Conservation (phyloP, 2,329 filamentous ascomycete species). For the Verticillium dahliae region DNA sequence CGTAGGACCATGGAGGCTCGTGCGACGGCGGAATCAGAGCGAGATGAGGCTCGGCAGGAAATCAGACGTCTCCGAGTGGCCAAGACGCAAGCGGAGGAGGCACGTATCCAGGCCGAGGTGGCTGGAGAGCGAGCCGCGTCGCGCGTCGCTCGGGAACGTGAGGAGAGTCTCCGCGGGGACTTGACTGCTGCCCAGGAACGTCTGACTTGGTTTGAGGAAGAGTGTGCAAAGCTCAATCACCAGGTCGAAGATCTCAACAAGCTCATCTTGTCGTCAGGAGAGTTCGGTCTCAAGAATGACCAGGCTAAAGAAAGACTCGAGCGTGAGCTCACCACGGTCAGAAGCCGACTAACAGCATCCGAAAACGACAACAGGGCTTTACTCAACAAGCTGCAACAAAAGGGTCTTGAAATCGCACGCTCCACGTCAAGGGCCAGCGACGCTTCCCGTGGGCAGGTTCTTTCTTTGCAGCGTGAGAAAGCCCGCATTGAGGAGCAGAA, state of each 20-base stretch:
- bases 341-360: constrained; percentile 80
- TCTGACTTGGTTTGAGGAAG: constrained; percentile 71
- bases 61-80: constrained; percentile 76
- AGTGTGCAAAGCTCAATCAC: constrained; percentile 67
- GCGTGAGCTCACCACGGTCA: constrained; percentile 83
- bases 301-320: constrained; percentile 92
- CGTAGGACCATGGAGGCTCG: constrained; percentile 79
- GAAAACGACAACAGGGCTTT: constrained; percentile 94
- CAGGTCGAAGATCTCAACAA: constrained; percentile 83
- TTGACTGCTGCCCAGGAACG: constrained; percentile 73
- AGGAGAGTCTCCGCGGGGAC: constrained; percentile 70
- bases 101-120: constrained; percentile 74
- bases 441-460: constrained; percentile 69
- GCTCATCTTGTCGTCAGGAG: constrained; percentile 80
- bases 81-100: constrained; percentile 79
- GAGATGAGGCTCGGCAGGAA: constrained; percentile 82
- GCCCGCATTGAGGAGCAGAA: constrained; percentile 75
- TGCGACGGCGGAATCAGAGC: constrained; percentile 73
- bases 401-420: constrained; percentile 90
- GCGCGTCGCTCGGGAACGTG: constrained; percentile 71
- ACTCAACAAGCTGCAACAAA: constrained; percentile 96
- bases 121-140: constrained; percentile 75
- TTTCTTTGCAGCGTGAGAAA: constrained; percentile 77
- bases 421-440: constrained; percentile 83
- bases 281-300: constrained; percentile 84